Conservation (phyloP, 257 asterid genomes). For the Solanum etuberosum region DNA sequence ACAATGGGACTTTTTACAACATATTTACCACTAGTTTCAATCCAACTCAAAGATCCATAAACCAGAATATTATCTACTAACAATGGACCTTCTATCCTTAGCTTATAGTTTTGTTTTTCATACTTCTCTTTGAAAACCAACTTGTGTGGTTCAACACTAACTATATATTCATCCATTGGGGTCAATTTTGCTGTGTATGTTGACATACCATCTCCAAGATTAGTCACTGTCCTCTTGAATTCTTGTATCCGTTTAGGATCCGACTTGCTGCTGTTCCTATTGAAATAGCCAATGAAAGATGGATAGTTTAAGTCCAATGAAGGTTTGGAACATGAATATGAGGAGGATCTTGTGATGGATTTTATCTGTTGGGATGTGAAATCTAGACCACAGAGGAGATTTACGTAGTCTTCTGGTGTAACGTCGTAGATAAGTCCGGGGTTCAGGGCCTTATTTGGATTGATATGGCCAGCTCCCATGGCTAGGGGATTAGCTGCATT, state of each 20-base stretch:
- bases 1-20: slow-evolving; percentile 54
- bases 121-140: background rate
- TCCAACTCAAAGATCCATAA: slow-evolving; percentile 49
- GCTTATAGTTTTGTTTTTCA: slow-evolving; percentile 44
- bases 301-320: background rate
- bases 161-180: background rate
- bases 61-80: background rate
- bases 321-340: background rate
- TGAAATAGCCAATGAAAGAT: background rate
- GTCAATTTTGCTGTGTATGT: background rate
- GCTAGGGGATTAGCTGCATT: background rate
- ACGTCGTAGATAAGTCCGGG: background rate
- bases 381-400: background rate
- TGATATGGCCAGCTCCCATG: background rate
- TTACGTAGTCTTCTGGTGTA: background rate
- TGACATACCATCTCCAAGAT: too few species aligned
- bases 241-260: background rate
- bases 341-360: background rate
- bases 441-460: background rate
- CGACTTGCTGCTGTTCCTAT: background rate
- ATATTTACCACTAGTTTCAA: slow-evolving; percentile 29
- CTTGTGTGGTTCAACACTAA: background rate
- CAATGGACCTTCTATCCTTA: slow-evolving; percentile 31
- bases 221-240: background rate
- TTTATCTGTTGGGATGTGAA: background rate